Percentiles rank a stretch among this genome's conserved stretches.
phyloP scores from a whole-genome alignment of 257 asterid species.

The Primulina huaijiensis region DNA sequence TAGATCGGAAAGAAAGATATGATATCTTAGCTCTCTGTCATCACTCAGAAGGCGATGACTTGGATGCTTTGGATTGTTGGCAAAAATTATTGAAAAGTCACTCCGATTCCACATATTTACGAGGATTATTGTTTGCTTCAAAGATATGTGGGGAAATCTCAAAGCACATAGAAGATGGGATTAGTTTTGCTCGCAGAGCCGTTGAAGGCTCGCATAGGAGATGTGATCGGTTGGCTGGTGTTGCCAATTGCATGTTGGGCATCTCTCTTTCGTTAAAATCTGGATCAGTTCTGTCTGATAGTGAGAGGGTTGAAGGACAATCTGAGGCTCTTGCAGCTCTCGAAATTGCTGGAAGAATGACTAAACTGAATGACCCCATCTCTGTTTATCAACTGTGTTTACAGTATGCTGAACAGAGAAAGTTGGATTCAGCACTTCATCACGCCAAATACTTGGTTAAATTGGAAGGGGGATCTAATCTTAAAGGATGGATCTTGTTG shows the following conservation, averaged over 20 bases:
- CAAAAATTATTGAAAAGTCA: slow-evolving; percentile 47
- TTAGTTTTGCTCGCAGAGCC: slow-evolving; percentile 56
- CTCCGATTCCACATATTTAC: slow-evolving; percentile 38
- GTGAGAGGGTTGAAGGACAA: slow-evolving; percentile 50
- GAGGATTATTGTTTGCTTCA: slow-evolving; percentile 59
- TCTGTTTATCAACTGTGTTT: slow-evolving; percentile 58
- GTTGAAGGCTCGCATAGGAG: slow-evolving; percentile 47
- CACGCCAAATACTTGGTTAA: slow-evolving; percentile 51
- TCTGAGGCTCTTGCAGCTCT: slow-evolving; percentile 58
- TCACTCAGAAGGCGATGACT: slow-evolving; percentile 65
- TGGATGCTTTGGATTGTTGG: slow-evolving; percentile 61
- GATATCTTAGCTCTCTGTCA: slow-evolving; percentile 78
- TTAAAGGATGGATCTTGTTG: slow-evolving; percentile 66
- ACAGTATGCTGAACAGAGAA: slow-evolving; percentile 87
- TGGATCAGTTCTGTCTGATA: slow-evolving; percentile 37
- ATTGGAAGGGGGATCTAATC: slow-evolving; percentile 69
- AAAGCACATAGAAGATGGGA: slow-evolving; percentile 55
- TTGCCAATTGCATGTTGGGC: slow-evolving; percentile 63
- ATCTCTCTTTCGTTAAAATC: slow-evolving; percentile 59
- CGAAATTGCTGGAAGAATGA: slow-evolving; percentile 61
- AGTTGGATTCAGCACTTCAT: slow-evolving; percentile 71
- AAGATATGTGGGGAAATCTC: slow-evolving; percentile 58
- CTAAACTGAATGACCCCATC: slow-evolving; percentile 50
- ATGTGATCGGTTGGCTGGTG: slow-evolving; percentile 53
- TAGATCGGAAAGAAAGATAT: slow-evolving; percentile 52